These are phyloP conservation scores for Penicilliopsis zonata DNA, from an alignment of 495 filamentous ascomycete species.

Conservation along the genomic window DNA sequence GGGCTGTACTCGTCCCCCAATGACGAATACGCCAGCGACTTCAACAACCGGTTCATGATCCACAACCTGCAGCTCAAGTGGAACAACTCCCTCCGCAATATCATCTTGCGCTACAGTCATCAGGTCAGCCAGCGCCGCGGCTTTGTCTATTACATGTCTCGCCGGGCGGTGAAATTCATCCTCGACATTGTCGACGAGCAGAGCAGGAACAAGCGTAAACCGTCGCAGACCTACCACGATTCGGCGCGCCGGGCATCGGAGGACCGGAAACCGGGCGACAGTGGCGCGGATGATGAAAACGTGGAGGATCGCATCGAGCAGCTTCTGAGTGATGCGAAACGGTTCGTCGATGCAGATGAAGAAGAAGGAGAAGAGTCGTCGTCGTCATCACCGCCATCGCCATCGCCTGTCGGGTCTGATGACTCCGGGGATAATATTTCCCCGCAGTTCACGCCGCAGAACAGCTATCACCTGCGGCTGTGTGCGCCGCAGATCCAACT, in stretches of 20 bases:
- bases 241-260: slow-evolving; percentile 12
- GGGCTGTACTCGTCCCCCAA: slow-evolving; percentile 26
- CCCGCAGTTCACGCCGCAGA: slow-evolving; percentile 84
- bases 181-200: slow-evolving; percentile 95
- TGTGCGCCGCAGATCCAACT: slow-evolving; percentile 96
- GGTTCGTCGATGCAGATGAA: slow-evolving; percentile 68
- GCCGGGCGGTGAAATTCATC: slow-evolving; percentile 94
- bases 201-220: slow-evolving; percentile 47
- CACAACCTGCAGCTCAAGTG: slow-evolving; percentile 97
- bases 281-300: slow-evolving; percentile 44
- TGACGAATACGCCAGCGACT: slow-evolving; percentile 73
- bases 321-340: slow-evolving; percentile 72
- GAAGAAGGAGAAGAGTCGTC: slow-evolving; percentile 20
- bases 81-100: slow-evolving; percentile 93
- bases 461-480: slow-evolving; percentile 85
- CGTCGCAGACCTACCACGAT: slow-evolving; percentile 18
- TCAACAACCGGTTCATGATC: slow-evolving; percentile 96
- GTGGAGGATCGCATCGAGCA: slow-evolving; percentile 82
- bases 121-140: slow-evolving; percentile 93
- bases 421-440: slow-evolving; percentile 64
- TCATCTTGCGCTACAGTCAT: slow-evolving; percentile 93
- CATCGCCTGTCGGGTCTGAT: too few species aligned
- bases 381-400: slow-evolving; percentile 9
- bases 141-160: slow-evolving; percentile 95
- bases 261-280: slow-evolving; percentile 27